Base-by-base conservation (phyloP, 2,329 filamentous ascomycete species). In the Botrytis pseudocinerea region DNA sequence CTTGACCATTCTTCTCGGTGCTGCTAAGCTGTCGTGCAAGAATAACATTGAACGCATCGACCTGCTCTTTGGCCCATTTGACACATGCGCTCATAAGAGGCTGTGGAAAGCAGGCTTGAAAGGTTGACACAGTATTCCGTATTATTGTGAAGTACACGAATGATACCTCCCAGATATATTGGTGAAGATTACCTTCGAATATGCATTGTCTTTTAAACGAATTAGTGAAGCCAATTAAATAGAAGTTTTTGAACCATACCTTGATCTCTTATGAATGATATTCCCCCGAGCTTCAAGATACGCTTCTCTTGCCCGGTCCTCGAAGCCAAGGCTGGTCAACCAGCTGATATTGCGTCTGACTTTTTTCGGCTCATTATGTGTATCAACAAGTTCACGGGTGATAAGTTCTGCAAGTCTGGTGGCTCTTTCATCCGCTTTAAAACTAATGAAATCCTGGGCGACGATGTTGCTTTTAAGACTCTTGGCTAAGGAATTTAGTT, bases 91-190 rank as follows among this genome's bases (percentile, higher is more conserved):
- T 97, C 88, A 96, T 97, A 85, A 96, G 93, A 22, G 90, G 86
- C 40, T 93, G 88, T 18, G 94, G 91, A 81, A 98, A 98, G 81
- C 94, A 97, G 70, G 86, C 85, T 80, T 97, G 94, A 82, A 96
- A 98, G 79, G 93, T 95, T 79, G 89, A 88, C 74, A 98, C 92
- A 0, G 96, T 98, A 83, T 98, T 98, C 78, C 93, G 91, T 80
- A 99, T 95, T 76, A 97, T 88, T 71, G 91, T 94, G 83, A 99
- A 99, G 82, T 97, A 98, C 73, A 97, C 94, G 82, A 94, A 98
- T 2, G 95, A 96, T 64, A 98, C 87, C 81, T 97, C 93, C 87
- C 95, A 97, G 78, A 98, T 96, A 83, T 98, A 98, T 20, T 94
- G 88, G 74, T 93, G 93, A 14, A 99, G 88, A 79, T 97, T 93